Evolutionary conservation across 495 filamentous ascomycete species (phyloP), one percentile per base, ranked within the genome.

Genomic region (Thozetella sp.): DNA sequence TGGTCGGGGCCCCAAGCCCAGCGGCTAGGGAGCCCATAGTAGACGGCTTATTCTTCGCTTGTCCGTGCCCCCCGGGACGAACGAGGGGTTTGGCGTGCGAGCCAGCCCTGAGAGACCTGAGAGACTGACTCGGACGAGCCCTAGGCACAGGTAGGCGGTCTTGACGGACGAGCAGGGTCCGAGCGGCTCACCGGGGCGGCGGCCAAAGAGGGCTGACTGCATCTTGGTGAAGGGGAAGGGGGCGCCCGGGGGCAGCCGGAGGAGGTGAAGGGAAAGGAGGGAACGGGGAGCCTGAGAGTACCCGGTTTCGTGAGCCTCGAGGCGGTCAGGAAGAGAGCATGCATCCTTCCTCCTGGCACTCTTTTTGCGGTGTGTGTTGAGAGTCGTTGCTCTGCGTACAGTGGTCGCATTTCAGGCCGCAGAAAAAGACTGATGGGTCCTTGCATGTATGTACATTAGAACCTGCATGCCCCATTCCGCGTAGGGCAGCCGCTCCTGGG

Each of bases 351-450:
- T n/a, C 6, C 43, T 48, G n/a, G 11, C 20, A 10, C 10, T 10
- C 4, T 17, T 37, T 37, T 37, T 48, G 43, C 43, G 43, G 43
- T 48, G 43, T 10, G 43, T n/a, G 43, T 48, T 10, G 43, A 48
- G 43, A 48, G 43, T 48, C 9, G 10, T 48, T 20, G n/a, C n/a
- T n/a, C n/a, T n/a, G n/a, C 34, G 30, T 23, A 53, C 24, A 51
- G 25, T 22, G 67, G 67, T 54, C 61, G 65, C 67, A 64, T 68
- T 43, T 58, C 25, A 46, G 67, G 67, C 65, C 67, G 67, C 67
- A 70, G 60, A 56, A 37, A n/a, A 37, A 10, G 43, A 48, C 20
- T 48, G 43, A 48, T 48, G 43, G 43, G 43, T 48, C 43, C 43
- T 48, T 48, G 43, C 43, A 48, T 48, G 43, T n/a, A 48, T 48